Conservation (phyloP, 1,284 basidiomycete species). For the Moesziomyces globuligerus region DNA sequence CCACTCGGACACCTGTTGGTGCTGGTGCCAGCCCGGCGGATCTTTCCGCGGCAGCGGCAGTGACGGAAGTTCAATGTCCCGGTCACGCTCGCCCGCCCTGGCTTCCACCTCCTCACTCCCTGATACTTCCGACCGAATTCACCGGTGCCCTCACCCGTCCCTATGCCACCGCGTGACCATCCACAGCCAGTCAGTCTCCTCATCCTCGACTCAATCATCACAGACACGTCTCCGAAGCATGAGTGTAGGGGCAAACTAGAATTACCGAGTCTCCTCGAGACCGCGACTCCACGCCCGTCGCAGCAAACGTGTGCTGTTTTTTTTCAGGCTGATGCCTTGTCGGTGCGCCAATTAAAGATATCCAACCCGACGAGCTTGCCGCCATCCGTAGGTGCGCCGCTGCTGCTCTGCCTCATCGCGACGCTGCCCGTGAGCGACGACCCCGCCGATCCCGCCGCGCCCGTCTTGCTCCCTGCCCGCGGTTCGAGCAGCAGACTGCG, state of each 20-base stretch:
- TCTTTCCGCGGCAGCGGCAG: constrained; percentile 11
- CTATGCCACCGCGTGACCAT: background rate
- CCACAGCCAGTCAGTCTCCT: too few relatives aligned
- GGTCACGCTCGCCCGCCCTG: too few relatives aligned
- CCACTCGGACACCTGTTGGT: background rate
- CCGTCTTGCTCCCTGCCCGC: constrained; percentile 30
- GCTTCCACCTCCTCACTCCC: constrained; percentile 1
- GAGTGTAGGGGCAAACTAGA: too few relatives aligned
- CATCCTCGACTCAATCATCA: background rate
- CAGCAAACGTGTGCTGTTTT: too few relatives aligned
- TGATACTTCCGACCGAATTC: constrained; percentile 9
- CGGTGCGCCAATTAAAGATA: constrained; percentile 59
- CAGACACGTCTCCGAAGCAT: too few relatives aligned
- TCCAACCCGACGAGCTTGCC: constrained; percentile 48
- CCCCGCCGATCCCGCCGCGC: constrained; percentile 5
- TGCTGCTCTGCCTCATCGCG: constrained; percentile 34
- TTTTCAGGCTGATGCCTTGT: constrained; percentile 34
- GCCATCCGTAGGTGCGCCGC: constrained; percentile 16
- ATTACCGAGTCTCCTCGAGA: too few relatives aligned
- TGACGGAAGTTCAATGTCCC: too few relatives aligned
- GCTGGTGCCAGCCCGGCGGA: background rate
- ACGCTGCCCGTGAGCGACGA: constrained; percentile 32
- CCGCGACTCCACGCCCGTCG: too few relatives aligned
- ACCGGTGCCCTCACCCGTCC: constrained; percentile 1
- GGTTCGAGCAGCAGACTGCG: constrained; percentile 65